Conservation (phyloP, 78 protist genomes). For the Carpediemonas membranifera region DNA sequence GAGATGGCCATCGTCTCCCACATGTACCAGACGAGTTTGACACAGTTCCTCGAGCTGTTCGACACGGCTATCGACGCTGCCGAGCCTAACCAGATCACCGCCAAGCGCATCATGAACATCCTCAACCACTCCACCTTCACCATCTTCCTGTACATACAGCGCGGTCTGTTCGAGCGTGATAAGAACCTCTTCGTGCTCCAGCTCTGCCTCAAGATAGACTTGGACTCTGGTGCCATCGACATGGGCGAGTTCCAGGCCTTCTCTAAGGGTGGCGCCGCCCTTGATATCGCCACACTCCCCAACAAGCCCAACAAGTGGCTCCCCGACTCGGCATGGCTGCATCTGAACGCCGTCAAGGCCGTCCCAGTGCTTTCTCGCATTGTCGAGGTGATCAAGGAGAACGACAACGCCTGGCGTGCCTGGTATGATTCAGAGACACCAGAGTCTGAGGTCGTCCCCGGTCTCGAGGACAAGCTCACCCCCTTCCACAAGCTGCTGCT, state of each 20-base stretch:
- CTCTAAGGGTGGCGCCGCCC: slow-evolving; percentile 62
- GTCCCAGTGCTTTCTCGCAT: slow-evolving; percentile 28
- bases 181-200: slow-evolving; percentile 49
- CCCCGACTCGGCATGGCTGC: slow-evolving; percentile 54
- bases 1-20: slow-evolving; percentile 54
- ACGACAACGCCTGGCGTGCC: slow-evolving; percentile 39
- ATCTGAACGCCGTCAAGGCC: slow-evolving; percentile 28
- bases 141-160: slow-evolving; percentile 34
- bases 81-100: slow-evolving; percentile 23
- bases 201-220: slow-evolving; percentile 56
- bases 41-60: slow-evolving; percentile 56
- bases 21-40: slow-evolving; percentile 75
- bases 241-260: slow-evolving; percentile 15
- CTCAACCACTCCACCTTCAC: slow-evolving; percentile 37
- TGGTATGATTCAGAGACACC: slow-evolving; percentile 60
- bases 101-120: slow-evolving; percentile 52
- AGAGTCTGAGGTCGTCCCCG: slow-evolving; percentile 49
- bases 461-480: slow-evolving; percentile 26
- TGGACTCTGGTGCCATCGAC: slow-evolving; percentile 1
- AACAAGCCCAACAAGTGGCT: slow-evolving; percentile 52
- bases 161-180: slow-evolving; percentile 60
- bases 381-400: slow-evolving; percentile 26
- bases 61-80: slow-evolving; percentile 38
- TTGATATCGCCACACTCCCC: slow-evolving; percentile 29
- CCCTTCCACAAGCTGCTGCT: slow-evolving; percentile 52